These are phyloP conservation scores for Xylaria sp. DNA, from an alignment of 2,329 filamentous ascomycete species.

Conservation along the genomic window DNA sequence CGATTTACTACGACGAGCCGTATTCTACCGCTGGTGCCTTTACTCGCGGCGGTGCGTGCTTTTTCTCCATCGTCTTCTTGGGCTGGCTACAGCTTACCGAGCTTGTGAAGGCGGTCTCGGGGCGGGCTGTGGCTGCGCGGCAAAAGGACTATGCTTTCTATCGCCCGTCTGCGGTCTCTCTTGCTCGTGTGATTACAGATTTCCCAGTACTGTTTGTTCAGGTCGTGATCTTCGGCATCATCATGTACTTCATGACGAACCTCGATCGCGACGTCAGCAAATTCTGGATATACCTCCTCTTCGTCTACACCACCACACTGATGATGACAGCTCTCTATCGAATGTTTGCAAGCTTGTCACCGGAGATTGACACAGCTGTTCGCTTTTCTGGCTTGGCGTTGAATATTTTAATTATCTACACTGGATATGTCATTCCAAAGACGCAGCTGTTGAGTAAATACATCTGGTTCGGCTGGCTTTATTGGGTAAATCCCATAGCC, in stretches of 20 bases:
- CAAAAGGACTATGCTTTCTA: constrained; percentile 63
- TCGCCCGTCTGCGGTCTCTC: constrained; percentile 64
- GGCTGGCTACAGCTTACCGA: constrained; percentile 78
- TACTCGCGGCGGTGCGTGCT: constrained; percentile 58
- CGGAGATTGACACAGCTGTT: constrained; percentile 68
- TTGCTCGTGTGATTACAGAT: constrained; percentile 69
- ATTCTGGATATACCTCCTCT: constrained; percentile 73
- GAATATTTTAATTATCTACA: constrained; percentile 72
- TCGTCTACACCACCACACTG: constrained; percentile 55
- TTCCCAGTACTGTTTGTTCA: constrained; percentile 70
- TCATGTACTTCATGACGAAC: constrained; percentile 82
- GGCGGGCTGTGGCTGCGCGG: constrained; percentile 67
- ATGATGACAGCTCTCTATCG: constrained; percentile 48
- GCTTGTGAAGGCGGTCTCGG: constrained; percentile 79
- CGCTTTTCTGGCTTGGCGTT: constrained; percentile 65
- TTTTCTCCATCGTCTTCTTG: constrained; percentile 65
- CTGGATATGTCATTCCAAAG: constrained; percentile 71
- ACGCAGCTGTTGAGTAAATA: constrained; percentile 65
- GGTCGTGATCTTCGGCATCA: constrained; percentile 73
- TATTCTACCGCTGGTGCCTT: constrained; percentile 71
- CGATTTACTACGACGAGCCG: constrained; percentile 77
- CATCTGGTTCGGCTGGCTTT: constrained; percentile 77
- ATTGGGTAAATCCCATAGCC: constrained; percentile 71
- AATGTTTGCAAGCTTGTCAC: constrained; percentile 48
- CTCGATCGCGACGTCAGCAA: constrained; percentile 72